Evolutionary conservation across 225 moss, liverwort and hornwort genomes (phyloP), one percentile per base, ranked within the genome.

Genomic region (Thuidium tamariscinum): DNA sequence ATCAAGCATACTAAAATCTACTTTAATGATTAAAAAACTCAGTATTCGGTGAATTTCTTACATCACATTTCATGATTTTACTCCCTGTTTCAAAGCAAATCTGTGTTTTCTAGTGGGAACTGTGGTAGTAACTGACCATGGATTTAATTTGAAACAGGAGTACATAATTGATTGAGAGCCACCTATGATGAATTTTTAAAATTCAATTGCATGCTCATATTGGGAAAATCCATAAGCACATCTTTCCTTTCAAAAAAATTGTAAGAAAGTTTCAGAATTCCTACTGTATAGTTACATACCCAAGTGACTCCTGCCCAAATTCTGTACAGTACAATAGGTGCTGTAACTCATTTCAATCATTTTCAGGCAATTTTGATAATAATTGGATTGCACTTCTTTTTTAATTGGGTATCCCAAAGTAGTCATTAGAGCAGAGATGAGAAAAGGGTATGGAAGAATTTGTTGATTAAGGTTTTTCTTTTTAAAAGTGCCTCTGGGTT

Each of bases 21-120:
- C 7, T 49, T 8, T 1, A 34, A 48, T 7, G 4, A 32, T 12
- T 3, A 20, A 0, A 32, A 4, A 7, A 30, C 4, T 49, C 17
- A 20, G 32, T 30, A 0, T 48, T 19, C 34, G 74, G 19, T 32
- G 4, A 20, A 49, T 19, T 32, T 18, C 12, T 18, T 10, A 30
- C 30, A 18, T 18, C 10, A 30, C 6, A 46, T 17, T 46, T 46
- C 11, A 32, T 30, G 32, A 72, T 48, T 30, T 48, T 72, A 30
- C 10, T 32, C 19, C n/a, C n/a, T n/a, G n/a, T n/a, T n/a, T n/a
- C n/a, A n/a, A n/a, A n/a, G n/a, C n/a, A n/a, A n/a, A n/a, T n/a
- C n/a, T n/a, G n/a, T n/a, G n/a, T n/a, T n/a, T n/a, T n/a, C n/a
- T n/a, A n/a, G n/a, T n/a, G n/a, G n/a, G n/a, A n/a, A n/a, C n/a